phyloP scores from a whole-genome alignment of 768 basidiomycete genomes.

The Russula foetens region DNA sequence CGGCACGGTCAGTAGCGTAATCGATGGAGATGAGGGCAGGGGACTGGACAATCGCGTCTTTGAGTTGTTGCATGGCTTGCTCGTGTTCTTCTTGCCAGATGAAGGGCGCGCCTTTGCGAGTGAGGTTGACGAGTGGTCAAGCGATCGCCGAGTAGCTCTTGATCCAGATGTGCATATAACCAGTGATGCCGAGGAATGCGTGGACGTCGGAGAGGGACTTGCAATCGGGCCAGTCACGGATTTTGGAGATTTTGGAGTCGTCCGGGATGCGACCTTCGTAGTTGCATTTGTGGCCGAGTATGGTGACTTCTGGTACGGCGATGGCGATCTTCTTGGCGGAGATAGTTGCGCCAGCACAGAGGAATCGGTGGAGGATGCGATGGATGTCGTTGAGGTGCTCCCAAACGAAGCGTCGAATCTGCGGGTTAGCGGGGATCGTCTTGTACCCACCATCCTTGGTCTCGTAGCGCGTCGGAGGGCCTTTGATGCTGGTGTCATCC shows the following conservation, averaged over 20 bases:
- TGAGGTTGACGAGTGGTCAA: slow-evolving; percentile 17
- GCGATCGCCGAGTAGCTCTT: slow-evolving; percentile 15
- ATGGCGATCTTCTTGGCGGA: not conserved
- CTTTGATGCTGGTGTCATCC: not conserved
- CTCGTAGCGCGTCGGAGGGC: not conserved
- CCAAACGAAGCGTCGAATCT: not conserved
- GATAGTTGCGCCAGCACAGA: not conserved
- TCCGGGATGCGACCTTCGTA: not conserved
- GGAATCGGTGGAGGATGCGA: not conserved
- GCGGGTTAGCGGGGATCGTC: not conserved
- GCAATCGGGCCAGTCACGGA: not conserved
- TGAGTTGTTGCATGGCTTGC: no score
- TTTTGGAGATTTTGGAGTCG: not conserved
- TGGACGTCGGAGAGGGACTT: not conserved
- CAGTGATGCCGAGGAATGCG: slow-evolving; percentile 11
- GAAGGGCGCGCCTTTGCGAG: slow-evolving; percentile 18
- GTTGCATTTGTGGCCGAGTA: not conserved
- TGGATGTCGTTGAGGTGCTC: not conserved
- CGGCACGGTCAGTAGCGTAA: slow-evolving; percentile 2
- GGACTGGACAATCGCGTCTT: not conserved
- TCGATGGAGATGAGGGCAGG: slow-evolving; percentile 22
- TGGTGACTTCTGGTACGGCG: not conserved
- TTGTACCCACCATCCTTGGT: not conserved
- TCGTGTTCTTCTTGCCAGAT: not conserved
- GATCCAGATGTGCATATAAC: slow-evolving; percentile 21